Base-by-base conservation (phyloP, 495 filamentous ascomycete species). In the Evernia prunastri region DNA sequence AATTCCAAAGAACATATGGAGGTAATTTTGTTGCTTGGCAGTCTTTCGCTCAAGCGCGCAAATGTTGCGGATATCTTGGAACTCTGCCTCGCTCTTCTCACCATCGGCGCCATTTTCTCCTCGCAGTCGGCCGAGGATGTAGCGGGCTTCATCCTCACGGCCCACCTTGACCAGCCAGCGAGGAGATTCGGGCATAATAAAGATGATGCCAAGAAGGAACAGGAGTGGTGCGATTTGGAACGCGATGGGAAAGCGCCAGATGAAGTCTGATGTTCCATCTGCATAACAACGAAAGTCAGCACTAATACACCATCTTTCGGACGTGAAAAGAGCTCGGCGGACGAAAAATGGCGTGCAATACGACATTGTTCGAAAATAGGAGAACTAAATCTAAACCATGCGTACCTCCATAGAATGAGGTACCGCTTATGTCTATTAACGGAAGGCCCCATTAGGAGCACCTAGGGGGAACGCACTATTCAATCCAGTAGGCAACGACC, bases 231-330 rank as follows among this genome's bases (percentile, higher is more conserved):
- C 71, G 61, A 88, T 76, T 61, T 88, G 87, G 74, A 89, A 89
- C 0, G 80, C 87, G 65, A 89, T 84, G 0, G 86, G 87, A 66
- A 89, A 87, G n/a, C 86, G 74, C 86, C 86, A 89, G 59, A 80
- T 77, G 67, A 87, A 79, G 23, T 79, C 67, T 42, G 35, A 83
- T 84, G 27, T 72, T 70, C 84, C 84, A 47, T 75, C 76, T 59
- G 85, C 80, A 63, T 85, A 77, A 68, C 77, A 82, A 17, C 80
- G 0, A 18, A 20, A 43, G 17, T 43, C 40, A 43, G 3, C 40
- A 18, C 10, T 43, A 18, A 20, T 20, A 20, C 12, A 20, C 10
- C 15, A 43, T 43, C 12, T 20, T 43, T 43, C 18, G 15, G 40
- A 12, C 36, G 36, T 10, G 6, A 12, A 39, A 39, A 39, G 36